These are phyloP conservation scores for Cyberlindnera xishuangbannaensis DNA, from an alignment of 805 yeast genomes.

Conservation along the genomic window DNA sequence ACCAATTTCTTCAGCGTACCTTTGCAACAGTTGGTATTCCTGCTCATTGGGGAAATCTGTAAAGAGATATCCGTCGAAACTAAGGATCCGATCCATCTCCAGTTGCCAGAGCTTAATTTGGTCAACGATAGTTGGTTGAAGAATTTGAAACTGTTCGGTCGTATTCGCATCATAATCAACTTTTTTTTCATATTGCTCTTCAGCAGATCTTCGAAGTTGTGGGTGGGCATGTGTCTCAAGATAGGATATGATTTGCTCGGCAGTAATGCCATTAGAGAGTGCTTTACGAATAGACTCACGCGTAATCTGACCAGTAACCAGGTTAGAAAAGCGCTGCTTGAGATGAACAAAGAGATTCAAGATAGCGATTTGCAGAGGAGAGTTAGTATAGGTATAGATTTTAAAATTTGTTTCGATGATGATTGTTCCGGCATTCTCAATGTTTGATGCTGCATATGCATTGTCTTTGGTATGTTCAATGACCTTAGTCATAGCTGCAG, in stretches of 20 bases:
- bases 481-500: constrained; percentile 70
- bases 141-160: constrained; percentile 50
- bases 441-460: constrained; percentile 9
- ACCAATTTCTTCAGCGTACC: constrained; percentile 87
- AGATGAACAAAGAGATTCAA: constrained; percentile 82
- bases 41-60: constrained; percentile 74
- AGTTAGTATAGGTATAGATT: constrained; percentile 85
- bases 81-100: constrained; percentile 86
- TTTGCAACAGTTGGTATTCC: constrained; percentile 67
- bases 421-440: constrained; percentile 54
- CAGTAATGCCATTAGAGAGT: constrained; percentile 80
- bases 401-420: constrained; percentile 93
- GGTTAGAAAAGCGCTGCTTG: constrained; percentile 77
- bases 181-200: constrained; percentile 60
- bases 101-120: constrained; percentile 95
- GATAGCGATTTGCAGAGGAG: constrained; percentile 93
- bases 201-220: constrained; percentile 74
- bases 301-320: constrained; percentile 91
- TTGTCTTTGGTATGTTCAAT: constrained; percentile 32
- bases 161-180: constrained; percentile 48
- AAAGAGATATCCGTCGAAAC: constrained; percentile 81
- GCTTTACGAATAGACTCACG: constrained; percentile 89
- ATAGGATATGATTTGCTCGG: constrained; percentile 89
- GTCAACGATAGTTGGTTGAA: constrained; percentile 96
- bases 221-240: constrained; percentile 91